Percentiles rank a stretch among this genome's conserved stretches.
phyloP scores from a whole-genome alignment of 2,329 filamentous ascomycete genomes.

The Fusarium sp. region DNA sequence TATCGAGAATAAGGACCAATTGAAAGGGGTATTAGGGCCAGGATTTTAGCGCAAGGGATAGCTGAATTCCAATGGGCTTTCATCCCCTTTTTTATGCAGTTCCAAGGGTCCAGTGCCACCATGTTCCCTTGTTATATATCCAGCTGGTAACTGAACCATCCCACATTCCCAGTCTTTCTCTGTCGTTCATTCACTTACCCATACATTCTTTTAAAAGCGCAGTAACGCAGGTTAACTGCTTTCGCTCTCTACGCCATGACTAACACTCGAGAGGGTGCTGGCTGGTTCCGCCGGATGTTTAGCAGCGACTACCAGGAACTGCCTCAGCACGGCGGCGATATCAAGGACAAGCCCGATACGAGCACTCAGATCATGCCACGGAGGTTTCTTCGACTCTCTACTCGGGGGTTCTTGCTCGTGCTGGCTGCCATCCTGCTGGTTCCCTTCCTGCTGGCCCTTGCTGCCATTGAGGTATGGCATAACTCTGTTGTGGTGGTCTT shows the following conservation, averaged over 20 bases:
- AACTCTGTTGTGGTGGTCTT: no score
- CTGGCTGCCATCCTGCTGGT: constrained; percentile 17
- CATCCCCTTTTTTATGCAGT: constrained; percentile 20
- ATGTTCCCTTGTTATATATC: constrained; percentile 18
- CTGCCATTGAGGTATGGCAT: constrained; percentile 20
- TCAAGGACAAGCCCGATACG: constrained; percentile 26
- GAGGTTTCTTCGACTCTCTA: constrained; percentile 16
- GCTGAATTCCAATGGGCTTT: constrained; percentile 28
- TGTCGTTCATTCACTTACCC: constrained; percentile 8
- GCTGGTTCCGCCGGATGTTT: constrained; percentile 33
- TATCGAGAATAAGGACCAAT: constrained; percentile 2
- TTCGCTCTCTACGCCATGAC: constrained; percentile 18
- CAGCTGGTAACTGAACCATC: not conserved
- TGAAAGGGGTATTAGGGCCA: not conserved
- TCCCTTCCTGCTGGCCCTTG: constrained; percentile 23
- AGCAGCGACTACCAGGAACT: constrained; percentile 26
- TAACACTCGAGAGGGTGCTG: not conserved
- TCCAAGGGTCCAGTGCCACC: not conserved
- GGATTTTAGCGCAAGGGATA: constrained; percentile 12
- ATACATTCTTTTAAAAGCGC: constrained; percentile 10
- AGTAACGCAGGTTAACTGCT: constrained; percentile 10
- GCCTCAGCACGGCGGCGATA: constrained; percentile 9
- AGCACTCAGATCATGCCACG: constrained; percentile 12
- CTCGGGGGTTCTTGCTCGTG: constrained; percentile 8
- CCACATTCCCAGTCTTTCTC: not conserved